Percentiles rank a stretch among this genome's conserved stretches.
These are phyloP conservation scores for Pleurotus tuber-regium DNA, from an alignment of 768 basidiomycete species.

Conservation along the genomic window DNA sequence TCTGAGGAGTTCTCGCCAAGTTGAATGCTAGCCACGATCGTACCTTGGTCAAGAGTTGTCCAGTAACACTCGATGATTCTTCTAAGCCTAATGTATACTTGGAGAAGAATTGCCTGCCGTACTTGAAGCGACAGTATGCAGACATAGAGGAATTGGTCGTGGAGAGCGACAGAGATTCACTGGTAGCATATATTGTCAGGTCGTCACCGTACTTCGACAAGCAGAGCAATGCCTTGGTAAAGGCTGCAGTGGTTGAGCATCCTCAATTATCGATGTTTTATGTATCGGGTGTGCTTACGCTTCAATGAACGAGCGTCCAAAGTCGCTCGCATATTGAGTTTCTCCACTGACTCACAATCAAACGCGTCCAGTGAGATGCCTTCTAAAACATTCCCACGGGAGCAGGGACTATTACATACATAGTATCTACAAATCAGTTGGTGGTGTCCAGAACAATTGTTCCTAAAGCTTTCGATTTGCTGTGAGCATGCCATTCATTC, in stretches of 20 bases:
- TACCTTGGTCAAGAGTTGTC: slow-evolving; percentile 73
- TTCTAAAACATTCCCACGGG: too few relatives aligned
- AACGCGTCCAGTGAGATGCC: too few relatives aligned
- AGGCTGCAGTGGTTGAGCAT: slow-evolving; percentile 42
- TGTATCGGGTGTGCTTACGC: slow-evolving; percentile 29
- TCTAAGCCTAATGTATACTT: slow-evolving; percentile 47
- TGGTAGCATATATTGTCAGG: slow-evolving; percentile 62
- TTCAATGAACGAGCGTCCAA: slow-evolving; percentile 57
- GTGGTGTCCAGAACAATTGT: too few relatives aligned
- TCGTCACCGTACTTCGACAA: slow-evolving; percentile 84
- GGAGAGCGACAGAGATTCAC: slow-evolving; percentile 61
- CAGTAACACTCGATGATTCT: slow-evolving; percentile 44
- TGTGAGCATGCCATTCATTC: too few relatives aligned
- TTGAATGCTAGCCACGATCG: slow-evolving; percentile 9
- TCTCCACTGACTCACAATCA: too few relatives aligned
- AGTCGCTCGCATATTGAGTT: slow-evolving; percentile 60
- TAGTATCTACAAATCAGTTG: too few relatives aligned
- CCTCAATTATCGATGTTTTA: slow-evolving; percentile 12
- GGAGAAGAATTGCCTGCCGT: slow-evolving; percentile 65
- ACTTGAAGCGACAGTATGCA: slow-evolving; percentile 79
- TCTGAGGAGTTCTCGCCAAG: slow-evolving; percentile 1
- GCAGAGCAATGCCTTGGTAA: slow-evolving; percentile 73
- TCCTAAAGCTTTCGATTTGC: too few relatives aligned
- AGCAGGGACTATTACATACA: too few relatives aligned
- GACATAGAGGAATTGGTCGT: slow-evolving; percentile 79